A percentile compares a stretch with the other conserved stretches of the same genome.
phyloP scores from a whole-genome alignment of 1,139 yeast genomes.

The Torulaspora globosa region DNA sequence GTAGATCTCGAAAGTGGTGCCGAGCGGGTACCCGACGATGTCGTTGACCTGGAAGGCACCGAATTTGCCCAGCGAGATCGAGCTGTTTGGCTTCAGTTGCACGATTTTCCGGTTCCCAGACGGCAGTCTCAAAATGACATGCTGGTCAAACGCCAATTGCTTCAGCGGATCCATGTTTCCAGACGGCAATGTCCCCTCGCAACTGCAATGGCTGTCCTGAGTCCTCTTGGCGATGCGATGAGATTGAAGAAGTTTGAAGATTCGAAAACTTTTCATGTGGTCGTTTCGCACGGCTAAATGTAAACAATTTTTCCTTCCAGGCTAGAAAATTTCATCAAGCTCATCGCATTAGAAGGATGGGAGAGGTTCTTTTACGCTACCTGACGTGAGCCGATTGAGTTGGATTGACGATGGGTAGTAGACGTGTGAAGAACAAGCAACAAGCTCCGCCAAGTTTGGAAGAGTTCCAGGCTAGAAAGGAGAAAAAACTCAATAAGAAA shows the following conservation, averaged over 20 bases:
- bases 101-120: conserved; percentile 74
- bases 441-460: conserved; percentile 84
- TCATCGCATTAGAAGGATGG: conserved; percentile 22
- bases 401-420: conserved; percentile 58
- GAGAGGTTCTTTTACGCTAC: neutral
- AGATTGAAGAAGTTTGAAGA: conserved; percentile 1
- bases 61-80: conserved; percentile 79
- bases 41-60: conserved; percentile 76
- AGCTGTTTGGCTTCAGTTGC: conserved; percentile 54
- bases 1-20: conserved; percentile 81
- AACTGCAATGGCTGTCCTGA: neutral
- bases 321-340: conserved; percentile 19
- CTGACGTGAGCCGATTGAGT: neutral
- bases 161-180: conserved; percentile 33
- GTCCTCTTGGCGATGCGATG: conserved; percentile 10
- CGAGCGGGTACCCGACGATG: conserved; percentile 76
- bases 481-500: conserved; percentile 41
- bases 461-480: conserved; percentile 64
- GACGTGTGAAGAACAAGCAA: conserved; percentile 88
- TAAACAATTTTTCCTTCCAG: conserved; percentile 3
- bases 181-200: too few relatives aligned
- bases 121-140: conserved; percentile 68
- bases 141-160: conserved; percentile 37
- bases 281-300: conserved; percentile 3
- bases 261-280: conserved; percentile 9